Percentiles rank a stretch among this genome's conserved stretches.
phyloP scores from a whole-genome alignment of 768 basidiomycete species.

The Paxillus rubicundulus region DNA sequence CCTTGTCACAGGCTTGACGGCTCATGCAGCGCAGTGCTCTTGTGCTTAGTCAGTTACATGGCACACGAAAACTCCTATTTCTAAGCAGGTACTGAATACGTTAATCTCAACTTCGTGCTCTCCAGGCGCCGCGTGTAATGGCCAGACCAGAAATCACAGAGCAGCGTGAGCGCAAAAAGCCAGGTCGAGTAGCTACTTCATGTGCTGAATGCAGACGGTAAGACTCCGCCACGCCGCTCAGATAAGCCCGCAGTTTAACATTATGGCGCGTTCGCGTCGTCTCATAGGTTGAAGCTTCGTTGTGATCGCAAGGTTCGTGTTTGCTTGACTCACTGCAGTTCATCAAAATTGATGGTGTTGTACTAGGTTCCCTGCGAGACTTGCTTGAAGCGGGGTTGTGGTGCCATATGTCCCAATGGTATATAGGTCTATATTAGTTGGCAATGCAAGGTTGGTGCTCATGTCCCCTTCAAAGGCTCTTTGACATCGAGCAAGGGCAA shows the following conservation, averaged over 20 bases:
- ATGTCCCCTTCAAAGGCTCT: conserved; percentile 37
- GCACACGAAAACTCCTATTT: neutral
- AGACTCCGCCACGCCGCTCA: conserved; percentile 1
- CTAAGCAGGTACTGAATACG: neutral
- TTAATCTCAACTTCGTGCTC: neutral
- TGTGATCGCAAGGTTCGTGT: conserved; percentile 60
- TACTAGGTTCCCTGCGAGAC: conserved; percentile 80
- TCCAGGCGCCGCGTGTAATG: conserved; percentile 1
- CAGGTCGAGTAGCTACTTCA: conserved; percentile 46
- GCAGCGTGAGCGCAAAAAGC: conserved; percentile 42
- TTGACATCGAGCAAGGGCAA: conserved; percentile 61
- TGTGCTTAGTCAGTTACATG: no score
- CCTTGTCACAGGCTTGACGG: no score
- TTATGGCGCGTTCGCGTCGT: neutral
- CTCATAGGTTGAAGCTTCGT: conserved; percentile 53
- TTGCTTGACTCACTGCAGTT: neutral
- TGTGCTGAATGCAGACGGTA: conserved; percentile 42
- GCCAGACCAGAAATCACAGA: neutral
- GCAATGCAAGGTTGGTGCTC: conserved; percentile 5
- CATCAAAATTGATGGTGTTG: conserved; percentile 8
- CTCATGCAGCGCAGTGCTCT: no score
- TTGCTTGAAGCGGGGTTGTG: conserved; percentile 73
- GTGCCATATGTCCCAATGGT: conserved; percentile 78
- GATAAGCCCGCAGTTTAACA: neutral
- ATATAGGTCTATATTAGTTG: conserved; percentile 24